Evolutionary conservation across 306 rosid genomes (phyloP).

Genomic region (Trifolium dubium): DNA sequence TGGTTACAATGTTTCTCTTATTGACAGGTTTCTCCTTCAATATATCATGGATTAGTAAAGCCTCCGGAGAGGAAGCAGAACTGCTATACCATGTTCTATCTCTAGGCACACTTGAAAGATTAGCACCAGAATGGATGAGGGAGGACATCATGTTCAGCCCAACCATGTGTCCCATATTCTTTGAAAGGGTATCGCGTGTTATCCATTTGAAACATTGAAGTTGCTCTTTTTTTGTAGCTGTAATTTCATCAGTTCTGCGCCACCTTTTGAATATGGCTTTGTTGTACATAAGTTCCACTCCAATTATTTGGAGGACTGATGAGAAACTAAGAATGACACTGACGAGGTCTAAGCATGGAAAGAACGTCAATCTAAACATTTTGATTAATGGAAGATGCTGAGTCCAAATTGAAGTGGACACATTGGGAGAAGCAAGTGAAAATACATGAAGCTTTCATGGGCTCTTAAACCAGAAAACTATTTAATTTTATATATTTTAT

Average conservation of each 20-base stretch:
- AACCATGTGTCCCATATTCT: constrained; percentile 81
- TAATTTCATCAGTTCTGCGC: neutral
- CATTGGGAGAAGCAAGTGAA: neutral
- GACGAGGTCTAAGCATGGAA: neutral
- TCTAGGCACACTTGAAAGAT: constrained; percentile 82
- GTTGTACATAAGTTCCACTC: constrained; percentile 29
- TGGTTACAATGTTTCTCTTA: constrained; percentile 30
- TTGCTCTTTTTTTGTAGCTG: constrained; percentile 11
- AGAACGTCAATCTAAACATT: neutral
- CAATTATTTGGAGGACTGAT: neutral
- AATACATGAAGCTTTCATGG: neutral
- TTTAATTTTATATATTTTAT: neutral
- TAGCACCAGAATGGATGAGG: constrained; percentile 95
- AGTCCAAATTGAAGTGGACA: too few species aligned
- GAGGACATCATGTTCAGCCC: constrained; percentile 82
- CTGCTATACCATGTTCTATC: constrained; percentile 65
- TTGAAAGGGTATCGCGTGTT: constrained; percentile 67
- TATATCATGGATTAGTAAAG: constrained; percentile 65
- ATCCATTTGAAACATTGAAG: constrained; percentile 52
- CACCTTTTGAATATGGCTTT: constrained; percentile 3
- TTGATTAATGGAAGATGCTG: neutral
- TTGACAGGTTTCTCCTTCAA: constrained; percentile 79
- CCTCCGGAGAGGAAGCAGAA: constrained; percentile 61
- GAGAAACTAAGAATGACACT: neutral
- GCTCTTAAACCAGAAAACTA: neutral